Conservation (phyloP, 192 early-diverging fungal species). For the Gaertneriomyces semiglobifer region DNA sequence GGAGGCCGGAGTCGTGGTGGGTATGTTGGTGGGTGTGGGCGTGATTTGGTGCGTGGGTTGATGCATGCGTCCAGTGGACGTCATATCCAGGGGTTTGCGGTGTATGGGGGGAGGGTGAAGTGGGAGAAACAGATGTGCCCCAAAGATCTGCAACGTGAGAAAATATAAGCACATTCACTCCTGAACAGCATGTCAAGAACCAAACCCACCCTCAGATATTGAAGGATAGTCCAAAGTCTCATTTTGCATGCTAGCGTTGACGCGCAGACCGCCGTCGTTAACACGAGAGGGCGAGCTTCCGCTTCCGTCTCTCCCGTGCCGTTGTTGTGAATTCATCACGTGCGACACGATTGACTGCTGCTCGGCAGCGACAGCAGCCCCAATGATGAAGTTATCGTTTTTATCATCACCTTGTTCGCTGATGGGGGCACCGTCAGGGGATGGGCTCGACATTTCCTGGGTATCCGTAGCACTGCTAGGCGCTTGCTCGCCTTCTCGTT, state of each 20-base stretch:
- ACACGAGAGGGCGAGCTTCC: neutral
- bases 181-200: too few relatives aligned
- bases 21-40: neutral
- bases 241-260: too few relatives aligned
- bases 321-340: too few relatives aligned
- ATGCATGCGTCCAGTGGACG: neutral
- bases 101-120: neutral
- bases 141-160: too few relatives aligned
- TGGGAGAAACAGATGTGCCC: neutral
- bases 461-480: neutral
- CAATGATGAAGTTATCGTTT: too few relatives aligned
- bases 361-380: too few relatives aligned
- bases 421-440: neutral
- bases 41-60: neutral
- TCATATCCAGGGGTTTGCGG: neutral
- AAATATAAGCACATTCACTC: too few relatives aligned
- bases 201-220: too few relatives aligned
- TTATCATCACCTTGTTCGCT: too few relatives aligned
- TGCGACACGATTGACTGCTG: too few relatives aligned
- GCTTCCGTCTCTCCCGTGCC: neutral
- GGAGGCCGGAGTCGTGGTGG: neutral
- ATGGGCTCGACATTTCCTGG: neutral
- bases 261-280: too few relatives aligned
- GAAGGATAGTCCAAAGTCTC: too few relatives aligned
- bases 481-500: conserved; percentile 11